Evolutionary conservation across 352 stramenopile species (phyloP), one percentile per base, ranked within the genome.

Genomic region (Globisporangium parvum): DNA sequence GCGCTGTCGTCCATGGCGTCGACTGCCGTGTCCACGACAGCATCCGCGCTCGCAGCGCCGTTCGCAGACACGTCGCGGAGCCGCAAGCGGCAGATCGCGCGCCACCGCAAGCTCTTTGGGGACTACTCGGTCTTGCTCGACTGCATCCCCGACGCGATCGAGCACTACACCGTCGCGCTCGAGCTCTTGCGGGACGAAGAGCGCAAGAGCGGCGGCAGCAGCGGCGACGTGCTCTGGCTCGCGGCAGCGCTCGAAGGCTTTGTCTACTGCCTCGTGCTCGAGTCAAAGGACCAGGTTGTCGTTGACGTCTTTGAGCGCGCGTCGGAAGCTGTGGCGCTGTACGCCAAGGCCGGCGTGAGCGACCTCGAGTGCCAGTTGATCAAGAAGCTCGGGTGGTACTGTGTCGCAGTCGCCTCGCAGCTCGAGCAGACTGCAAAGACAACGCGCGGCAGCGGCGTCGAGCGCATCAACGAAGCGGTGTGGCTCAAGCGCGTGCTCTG

Each of bases 171-270:
- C 0, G 50, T 71, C 0, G 83, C 82, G 10, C 70, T 93, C 6
- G 83, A 95, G 42, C 68, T 91, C 56, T 62, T 95, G 14, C 69
- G 73, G 0, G 83, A 95, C 33, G 82, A 93, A 62, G 85, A 93
- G 54, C 69, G 82, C 50, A 75, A 74, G 24, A 90, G 77, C 65
- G 62, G 62, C 3, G 70, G 73, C 0, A 53, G 63, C 0, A 39
- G 56, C 4, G 81, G 74, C 1, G 83, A 95, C 53, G 66, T 66
- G 15, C 63, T 95, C 24, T 95, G 85, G 85, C 79, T 93, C 49
- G 85, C 81, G 14, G 79, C 85, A 0, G 79, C 81, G 2, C 54
- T 95, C n/a, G 83, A 95, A 69, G 81, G 76, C 8, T 87, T 84
- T 46, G 65, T 75, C 3, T 88, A 70, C 63, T 88, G 75, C 46